Evolutionary conservation across 2,329 filamentous ascomycete species (phyloP).

Genomic region (Exophiala xenobiotica): DNA sequence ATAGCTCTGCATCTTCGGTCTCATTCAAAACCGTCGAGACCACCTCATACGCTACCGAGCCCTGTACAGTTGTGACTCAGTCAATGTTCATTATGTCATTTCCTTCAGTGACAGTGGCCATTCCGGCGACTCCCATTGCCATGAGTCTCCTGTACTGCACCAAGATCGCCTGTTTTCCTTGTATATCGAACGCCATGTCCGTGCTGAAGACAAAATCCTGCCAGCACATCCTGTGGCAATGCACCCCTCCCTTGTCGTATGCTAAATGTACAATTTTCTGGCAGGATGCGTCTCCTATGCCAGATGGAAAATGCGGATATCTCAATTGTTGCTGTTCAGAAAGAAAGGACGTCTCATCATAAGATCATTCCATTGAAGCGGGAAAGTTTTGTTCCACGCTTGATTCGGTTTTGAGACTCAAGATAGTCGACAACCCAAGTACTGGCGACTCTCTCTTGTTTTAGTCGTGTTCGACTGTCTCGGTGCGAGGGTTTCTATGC

Average conservation of each 20-base stretch:
- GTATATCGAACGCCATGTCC: constrained; percentile 18
- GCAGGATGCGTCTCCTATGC: constrained; percentile 11
- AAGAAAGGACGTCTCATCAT: constrained; percentile 23
- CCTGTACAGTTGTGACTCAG: constrained; percentile 17
- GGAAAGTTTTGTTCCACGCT: not conserved
- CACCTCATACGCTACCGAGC: constrained; percentile 4
- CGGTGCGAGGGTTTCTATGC: not conserved
- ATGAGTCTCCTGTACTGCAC: not conserved
- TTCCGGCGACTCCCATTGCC: not conserved
- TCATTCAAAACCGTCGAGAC: constrained; percentile 4
- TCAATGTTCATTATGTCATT: constrained; percentile 12
- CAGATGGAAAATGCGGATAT: constrained; percentile 3
- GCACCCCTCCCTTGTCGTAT: constrained; percentile 12
- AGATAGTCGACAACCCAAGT: constrained; percentile 2
- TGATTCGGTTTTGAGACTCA: not conserved
- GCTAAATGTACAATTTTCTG: constrained; percentile 22
- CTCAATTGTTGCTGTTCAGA: constrained; percentile 15
- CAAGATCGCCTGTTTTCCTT: constrained; percentile 1
- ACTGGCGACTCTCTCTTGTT: not conserved
- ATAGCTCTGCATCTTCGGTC: too few relatives aligned
- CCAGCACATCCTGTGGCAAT: constrained; percentile 11
- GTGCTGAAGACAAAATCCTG: constrained; percentile 3
- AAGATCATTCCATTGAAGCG: constrained; percentile 16
- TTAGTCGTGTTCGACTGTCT: not conserved
- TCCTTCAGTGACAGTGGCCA: constrained; percentile 1